Percentiles rank a stretch among this genome's conserved stretches.
These are phyloP conservation scores for Ceratocystis alfenasii DNA, from an alignment of 2,329 filamentous ascomycete genomes.

Conservation along the genomic window DNA sequence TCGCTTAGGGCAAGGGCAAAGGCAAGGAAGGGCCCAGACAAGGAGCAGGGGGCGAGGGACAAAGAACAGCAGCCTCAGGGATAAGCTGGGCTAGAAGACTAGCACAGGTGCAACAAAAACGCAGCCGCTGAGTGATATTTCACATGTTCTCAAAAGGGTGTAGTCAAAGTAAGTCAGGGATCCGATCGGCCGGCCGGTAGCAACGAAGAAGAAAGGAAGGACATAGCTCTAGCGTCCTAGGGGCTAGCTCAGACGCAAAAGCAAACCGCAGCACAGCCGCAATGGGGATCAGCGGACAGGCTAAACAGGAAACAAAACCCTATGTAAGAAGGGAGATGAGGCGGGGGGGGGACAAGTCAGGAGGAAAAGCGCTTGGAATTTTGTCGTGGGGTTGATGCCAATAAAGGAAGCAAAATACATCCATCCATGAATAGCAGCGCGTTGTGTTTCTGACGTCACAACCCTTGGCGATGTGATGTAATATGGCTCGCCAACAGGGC, in stretches of 20 bases:
- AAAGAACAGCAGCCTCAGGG: not conserved
- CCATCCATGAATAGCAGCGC: not conserved
- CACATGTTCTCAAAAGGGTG: not conserved
- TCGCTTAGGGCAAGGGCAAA: not conserved
- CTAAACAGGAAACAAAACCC: conserved; percentile 5
- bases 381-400: not conserved
- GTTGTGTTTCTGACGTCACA: not conserved
- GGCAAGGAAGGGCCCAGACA: not conserved
- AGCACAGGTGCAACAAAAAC: not conserved
- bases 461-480: too few relatives aligned
- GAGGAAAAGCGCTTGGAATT: not conserved
- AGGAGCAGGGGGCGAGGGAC: not conserved
- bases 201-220: not conserved
- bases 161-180: not conserved
- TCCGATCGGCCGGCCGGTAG: not conserved
- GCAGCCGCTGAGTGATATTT: not conserved
- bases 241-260: not conserved
- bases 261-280: not conserved
- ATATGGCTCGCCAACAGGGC: too few relatives aligned
- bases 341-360: not conserved
- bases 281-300: conserved; percentile 6
- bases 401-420: not conserved
- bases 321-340: not conserved
- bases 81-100: not conserved
- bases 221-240: too few relatives aligned